Percentiles rank a stretch among this genome's conserved stretches.
Conservation (phyloP, 305 asterid species). For the Euphrasia arctica region DNA sequence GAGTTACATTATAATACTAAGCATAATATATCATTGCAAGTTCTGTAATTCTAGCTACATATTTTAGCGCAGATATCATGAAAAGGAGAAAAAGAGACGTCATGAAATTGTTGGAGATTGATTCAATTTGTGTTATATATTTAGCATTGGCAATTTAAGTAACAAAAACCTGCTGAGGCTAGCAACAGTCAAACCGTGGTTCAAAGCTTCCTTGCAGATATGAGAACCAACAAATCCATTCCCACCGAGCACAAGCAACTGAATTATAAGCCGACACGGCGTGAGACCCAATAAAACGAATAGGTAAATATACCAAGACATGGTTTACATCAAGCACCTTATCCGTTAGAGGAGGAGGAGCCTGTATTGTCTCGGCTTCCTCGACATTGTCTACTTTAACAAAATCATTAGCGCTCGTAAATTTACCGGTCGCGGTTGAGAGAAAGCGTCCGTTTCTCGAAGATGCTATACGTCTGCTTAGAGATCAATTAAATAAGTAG, state of each 20-base stretch:
- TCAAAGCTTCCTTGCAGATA: conserved; percentile 81
- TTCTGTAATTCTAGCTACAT: not conserved
- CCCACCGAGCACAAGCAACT: conserved; percentile 97
- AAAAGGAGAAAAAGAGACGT: too few relatives aligned
- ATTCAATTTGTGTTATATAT: too few relatives aligned
- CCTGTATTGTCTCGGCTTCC: conserved; percentile 79
- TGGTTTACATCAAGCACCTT: conserved; percentile 43
- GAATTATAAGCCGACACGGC: conserved; percentile 20
- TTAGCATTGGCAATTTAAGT: not conserved
- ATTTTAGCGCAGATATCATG: not conserved
- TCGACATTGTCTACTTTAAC: conserved; percentile 51
- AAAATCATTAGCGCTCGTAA: conserved; percentile 39
- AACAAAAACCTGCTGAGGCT: conserved; percentile 78
- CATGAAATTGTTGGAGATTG: too few relatives aligned
- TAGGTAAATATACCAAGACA: conserved; percentile 1
- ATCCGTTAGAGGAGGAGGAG: conserved; percentile 76
- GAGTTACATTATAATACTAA: conserved; percentile 13
- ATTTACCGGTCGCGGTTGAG: conserved; percentile 45
- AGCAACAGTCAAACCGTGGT: conserved; percentile 68
- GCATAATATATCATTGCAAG: not conserved
- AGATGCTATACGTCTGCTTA: conserved; percentile 36
- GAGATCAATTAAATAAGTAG: conserved; percentile 3
- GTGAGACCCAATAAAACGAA: conserved; percentile 7
- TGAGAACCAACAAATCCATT: conserved; percentile 98
- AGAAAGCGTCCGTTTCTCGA: conserved; percentile 47